Evolutionary conservation across 345 rosid species (phyloP), one percentile per base, ranked within the genome.

Genomic region (Gossypium australe): DNA sequence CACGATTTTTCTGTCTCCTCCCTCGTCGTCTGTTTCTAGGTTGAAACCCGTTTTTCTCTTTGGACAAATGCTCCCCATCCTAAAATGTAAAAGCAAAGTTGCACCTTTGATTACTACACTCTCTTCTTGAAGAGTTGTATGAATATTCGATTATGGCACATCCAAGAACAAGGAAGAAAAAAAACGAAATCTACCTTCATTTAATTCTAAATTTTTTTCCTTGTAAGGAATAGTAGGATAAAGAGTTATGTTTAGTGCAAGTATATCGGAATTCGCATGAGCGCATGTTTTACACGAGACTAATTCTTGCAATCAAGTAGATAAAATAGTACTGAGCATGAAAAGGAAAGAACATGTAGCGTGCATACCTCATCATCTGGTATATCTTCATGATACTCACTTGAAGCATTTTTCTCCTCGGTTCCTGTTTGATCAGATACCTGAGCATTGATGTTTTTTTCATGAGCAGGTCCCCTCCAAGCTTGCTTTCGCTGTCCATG

Each of bases 41-140:
- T 73, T 72, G 84, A 62, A 84, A 88, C 70, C 85, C 97, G 77
- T 83, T 86, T 80, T 85, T 91, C 59, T 86, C 92, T 81, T 82
- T 90, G 13, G 82, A 74, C 61, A 60, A 34, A 74, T 78, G 84
- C 5, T 85, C 92, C 24, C 78, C 82, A 0, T 83, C 92, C 97
- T 91, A 80, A 25, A 73, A 80, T 34, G 7, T 43, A 67, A 10
- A 48, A 45, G 18, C 55, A 47, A 67, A 45, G 38, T 34, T 34
- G 41, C 41, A 34, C 7, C 41, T 5, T 34, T 5, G 41, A 34
- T 34, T 34, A 34, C 41, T 34, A 5, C 41, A 34, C 41, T 5
- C 41, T 34, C 41, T 34, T 34, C 41, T 34, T 34, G 41, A 34
- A 34, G 41, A 34, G 41, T 34, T 34, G 41, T 34, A 38, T 38